A percentile compares a stretch with the other conserved stretches of the same genome.
These are phyloP conservation scores for Wallacemonas rigidus DNA, from an alignment of 208 protist genomes.

Conservation along the genomic window DNA sequence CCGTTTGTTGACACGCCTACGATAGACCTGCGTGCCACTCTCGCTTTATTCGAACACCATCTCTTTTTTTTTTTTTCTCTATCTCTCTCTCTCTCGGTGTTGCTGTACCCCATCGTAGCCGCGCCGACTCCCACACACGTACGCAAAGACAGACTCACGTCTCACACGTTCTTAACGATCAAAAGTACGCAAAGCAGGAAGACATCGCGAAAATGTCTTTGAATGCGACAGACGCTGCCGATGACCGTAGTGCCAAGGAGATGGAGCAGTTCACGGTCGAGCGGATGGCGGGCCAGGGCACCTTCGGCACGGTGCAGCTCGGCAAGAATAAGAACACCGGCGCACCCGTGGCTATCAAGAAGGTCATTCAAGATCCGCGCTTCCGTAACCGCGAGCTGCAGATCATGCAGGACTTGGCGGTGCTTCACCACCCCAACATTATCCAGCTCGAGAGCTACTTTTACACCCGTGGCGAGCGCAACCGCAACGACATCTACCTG, in stretches of 20 bases:
- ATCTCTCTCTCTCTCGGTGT: too few species aligned
- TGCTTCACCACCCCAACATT: slow-evolving; percentile 94
- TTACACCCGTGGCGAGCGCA: slow-evolving; percentile 93
- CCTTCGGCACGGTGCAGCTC: slow-evolving; percentile 96
- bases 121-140: too few species aligned
- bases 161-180: neutral
- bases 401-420: slow-evolving; percentile 89
- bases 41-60: too few species aligned
- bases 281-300: slow-evolving; percentile 95
- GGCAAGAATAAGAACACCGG: slow-evolving; percentile 79
- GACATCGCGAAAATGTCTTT: slow-evolving; percentile 39
- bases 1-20: too few species aligned
- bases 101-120: too few species aligned
- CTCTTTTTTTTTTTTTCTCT: too few species aligned
- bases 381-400: slow-evolving; percentile 98
- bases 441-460: slow-evolving; percentile 96
- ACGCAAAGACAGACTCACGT: too few species aligned
- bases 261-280: slow-evolving; percentile 91
- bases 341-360: slow-evolving; percentile 82
- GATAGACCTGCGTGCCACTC: too few species aligned
- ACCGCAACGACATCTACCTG: slow-evolving; percentile 97
- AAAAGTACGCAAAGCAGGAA: slow-evolving; percentile 28
- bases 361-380: slow-evolving; percentile 96
- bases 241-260: slow-evolving; percentile 71
- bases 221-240: slow-evolving; percentile 62